phyloP scores from a whole-genome alignment of 352 stramenopile species.

The Phytophthora ohioensis region DNA sequence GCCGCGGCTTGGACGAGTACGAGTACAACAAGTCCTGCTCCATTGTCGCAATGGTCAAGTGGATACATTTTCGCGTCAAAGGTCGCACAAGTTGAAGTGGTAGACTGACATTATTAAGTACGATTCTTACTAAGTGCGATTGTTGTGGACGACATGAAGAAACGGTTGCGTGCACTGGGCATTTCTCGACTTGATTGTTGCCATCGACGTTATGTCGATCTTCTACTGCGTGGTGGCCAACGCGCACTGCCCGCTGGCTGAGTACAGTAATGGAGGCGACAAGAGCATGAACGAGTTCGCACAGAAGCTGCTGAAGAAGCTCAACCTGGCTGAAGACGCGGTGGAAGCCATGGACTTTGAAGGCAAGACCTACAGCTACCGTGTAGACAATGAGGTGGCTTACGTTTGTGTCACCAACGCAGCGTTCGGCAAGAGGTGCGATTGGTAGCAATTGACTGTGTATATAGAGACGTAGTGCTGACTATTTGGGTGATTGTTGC shows the following conservation, averaged over 20 bases:
- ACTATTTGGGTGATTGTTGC: background rate
- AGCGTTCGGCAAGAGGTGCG: slow-evolving; percentile 80
- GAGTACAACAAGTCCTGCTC: slow-evolving; percentile 79
- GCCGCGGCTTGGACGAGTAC: slow-evolving; percentile 77
- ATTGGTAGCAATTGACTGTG: background rate
- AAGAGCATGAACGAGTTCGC: slow-evolving; percentile 91
- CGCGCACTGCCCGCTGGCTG: slow-evolving; percentile 76
- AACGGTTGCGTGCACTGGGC: slow-evolving; percentile 15
- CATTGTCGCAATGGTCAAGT: slow-evolving; percentile 22
- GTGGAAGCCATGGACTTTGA: slow-evolving; percentile 88
- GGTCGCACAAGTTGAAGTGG: slow-evolving; percentile 39
- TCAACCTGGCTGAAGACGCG: slow-evolving; percentile 75
- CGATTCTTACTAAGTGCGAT: slow-evolving; percentile 5
- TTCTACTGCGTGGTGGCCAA: slow-evolving; percentile 91
- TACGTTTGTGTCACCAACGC: slow-evolving; percentile 89
- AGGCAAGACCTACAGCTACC: slow-evolving; percentile 87
- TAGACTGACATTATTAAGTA: slow-evolving; percentile 19
- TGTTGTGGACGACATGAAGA: slow-evolving; percentile 14
- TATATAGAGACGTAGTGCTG: background rate
- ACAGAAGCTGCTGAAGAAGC: slow-evolving; percentile 88
- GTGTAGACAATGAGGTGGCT: slow-evolving; percentile 83
- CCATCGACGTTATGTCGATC: slow-evolving; percentile 67
- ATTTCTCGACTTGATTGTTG: slow-evolving; percentile 20
- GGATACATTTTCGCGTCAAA: slow-evolving; percentile 36
- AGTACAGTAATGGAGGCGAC: slow-evolving; percentile 85